Evolutionary conservation across 805 yeast genomes (phyloP), one percentile per base, ranked within the genome.

Genomic region (Danielia oregonensis): DNA sequence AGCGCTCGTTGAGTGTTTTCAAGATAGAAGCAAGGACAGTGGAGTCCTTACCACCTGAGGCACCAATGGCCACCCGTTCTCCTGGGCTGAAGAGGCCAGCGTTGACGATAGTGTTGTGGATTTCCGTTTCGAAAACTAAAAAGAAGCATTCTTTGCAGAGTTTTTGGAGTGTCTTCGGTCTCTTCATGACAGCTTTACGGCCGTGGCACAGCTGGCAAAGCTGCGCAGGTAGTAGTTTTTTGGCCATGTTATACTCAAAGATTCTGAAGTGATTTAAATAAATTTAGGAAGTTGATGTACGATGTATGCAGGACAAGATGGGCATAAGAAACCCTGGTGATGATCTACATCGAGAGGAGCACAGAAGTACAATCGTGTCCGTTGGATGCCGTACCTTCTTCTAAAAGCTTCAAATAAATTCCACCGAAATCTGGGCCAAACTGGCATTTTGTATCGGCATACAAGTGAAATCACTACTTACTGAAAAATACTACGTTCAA

Each of bases 1-100:
- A 78, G 37, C 96, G 67, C 52, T 88, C 96, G 55, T 93, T 93
- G 42, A 93, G 65, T 0, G 91, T 76, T 52, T 88, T 93, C 59
- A 93, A 60, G 2, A 93, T 77, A 29, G 89, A 78, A 0, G 97
- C 98, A 19, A 93, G 63, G 1, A 93, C 99, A 0, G 99, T 93
- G 4, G 96, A 86, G 57, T 93, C 99, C 52, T 93, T 93, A 34
- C 99, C 99, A 17, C 99, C 99, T 1, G 96, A 86, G 0, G 99
- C 99, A 12, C 99, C 99, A 16, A 93, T 89, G 12, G 97, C 98
- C 2, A 93, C 89, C 17, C 65, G 73, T 53, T 93, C 98, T 11
- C 97, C 97, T 0, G 64, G 69, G 16, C 76, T 57, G 51, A 93
- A 93, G 30, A 93, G 70, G 1, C 76, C 67, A 35, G 82, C 81